Conservation (phyloP, 2,329 filamentous ascomycete species). For the Aspergillus sp. region DNA sequence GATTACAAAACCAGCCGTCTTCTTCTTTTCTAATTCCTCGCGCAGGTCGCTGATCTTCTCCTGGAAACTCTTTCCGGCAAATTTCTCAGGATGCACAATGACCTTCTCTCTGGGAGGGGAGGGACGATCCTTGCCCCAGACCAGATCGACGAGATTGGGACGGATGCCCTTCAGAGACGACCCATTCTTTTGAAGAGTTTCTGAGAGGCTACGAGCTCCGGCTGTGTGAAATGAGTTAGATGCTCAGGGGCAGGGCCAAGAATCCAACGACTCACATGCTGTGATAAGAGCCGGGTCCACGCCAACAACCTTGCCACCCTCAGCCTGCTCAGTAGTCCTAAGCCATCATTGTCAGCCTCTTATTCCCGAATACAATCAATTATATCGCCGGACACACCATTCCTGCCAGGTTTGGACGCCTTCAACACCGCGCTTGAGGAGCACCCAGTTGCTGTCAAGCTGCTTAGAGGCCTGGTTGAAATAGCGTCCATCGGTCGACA, state of each 20-base stretch:
- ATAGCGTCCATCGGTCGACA: constrained; percentile 94
- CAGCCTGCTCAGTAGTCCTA: constrained; percentile 74
- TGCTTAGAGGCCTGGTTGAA: constrained; percentile 95
- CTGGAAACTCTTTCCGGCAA: constrained; percentile 76
- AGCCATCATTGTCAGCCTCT: constrained; percentile 4
- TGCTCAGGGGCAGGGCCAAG: not conserved
- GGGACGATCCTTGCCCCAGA: constrained; percentile 79
- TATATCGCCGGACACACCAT: constrained; percentile 57
- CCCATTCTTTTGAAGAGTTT: constrained; percentile 84
- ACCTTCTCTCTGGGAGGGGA: constrained; percentile 72
- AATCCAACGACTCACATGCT: constrained; percentile 45
- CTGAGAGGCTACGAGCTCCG: constrained; percentile 71
- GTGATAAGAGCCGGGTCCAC: constrained; percentile 89
- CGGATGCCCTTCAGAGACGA: constrained; percentile 70
- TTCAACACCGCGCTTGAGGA: constrained; percentile 89
- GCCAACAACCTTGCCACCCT: constrained; percentile 80
- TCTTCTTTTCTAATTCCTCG: constrained; percentile 90
- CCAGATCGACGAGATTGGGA: constrained; percentile 81
- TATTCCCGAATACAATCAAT: not conserved
- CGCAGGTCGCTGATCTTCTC: constrained; percentile 82
- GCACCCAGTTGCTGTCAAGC: constrained; percentile 83
- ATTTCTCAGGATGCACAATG: constrained; percentile 67
- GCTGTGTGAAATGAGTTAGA: constrained; percentile 33
- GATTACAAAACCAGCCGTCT: constrained; percentile 79
- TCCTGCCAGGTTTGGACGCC: constrained; percentile 97